Evolutionary conservation across 352 stramenopile genomes (phyloP).

Genomic region (Pythium periplocum): DNA sequence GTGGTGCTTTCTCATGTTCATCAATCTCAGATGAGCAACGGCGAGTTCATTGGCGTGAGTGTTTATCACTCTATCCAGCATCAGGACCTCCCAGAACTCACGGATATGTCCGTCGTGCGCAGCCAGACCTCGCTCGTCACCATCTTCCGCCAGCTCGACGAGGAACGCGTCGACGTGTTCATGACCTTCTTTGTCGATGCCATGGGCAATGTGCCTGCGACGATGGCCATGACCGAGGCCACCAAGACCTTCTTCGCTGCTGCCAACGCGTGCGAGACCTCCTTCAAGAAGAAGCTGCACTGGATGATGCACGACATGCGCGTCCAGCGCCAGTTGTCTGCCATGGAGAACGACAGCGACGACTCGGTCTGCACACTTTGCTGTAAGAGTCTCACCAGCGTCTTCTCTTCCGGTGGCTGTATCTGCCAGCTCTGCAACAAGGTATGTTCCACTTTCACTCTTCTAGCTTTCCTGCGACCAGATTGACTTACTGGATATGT

Average conservation of each 20-base stretch:
- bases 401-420: constrained; percentile 7
- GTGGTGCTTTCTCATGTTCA: constrained; percentile 15
- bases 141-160: constrained; percentile 38
- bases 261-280: constrained; percentile 13
- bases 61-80: constrained; percentile 49
- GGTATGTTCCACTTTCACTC: constrained; percentile 1
- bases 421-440: constrained; percentile 15
- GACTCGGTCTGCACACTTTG: constrained; percentile 9
- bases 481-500: neutral
- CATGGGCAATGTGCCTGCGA: neutral
- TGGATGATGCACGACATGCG: constrained; percentile 27
- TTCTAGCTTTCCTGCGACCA: neutral
- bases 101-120: constrained; percentile 26
- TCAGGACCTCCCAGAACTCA: constrained; percentile 34
- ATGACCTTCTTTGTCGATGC: constrained; percentile 26
- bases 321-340: neutral
- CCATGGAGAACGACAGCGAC: neutral
- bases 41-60: constrained; percentile 42
- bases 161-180: constrained; percentile 34
- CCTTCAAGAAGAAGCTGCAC: constrained; percentile 38
- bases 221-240: constrained; percentile 17
- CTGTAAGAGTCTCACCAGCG: neutral
- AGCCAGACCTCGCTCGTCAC: constrained; percentile 24
- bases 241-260: constrained; percentile 12
- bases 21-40: constrained; percentile 5